Percentiles rank a stretch among this genome's conserved stretches.
Conservation (phyloP, 345 rosid species). For the Sonneratia caseolaris region DNA sequence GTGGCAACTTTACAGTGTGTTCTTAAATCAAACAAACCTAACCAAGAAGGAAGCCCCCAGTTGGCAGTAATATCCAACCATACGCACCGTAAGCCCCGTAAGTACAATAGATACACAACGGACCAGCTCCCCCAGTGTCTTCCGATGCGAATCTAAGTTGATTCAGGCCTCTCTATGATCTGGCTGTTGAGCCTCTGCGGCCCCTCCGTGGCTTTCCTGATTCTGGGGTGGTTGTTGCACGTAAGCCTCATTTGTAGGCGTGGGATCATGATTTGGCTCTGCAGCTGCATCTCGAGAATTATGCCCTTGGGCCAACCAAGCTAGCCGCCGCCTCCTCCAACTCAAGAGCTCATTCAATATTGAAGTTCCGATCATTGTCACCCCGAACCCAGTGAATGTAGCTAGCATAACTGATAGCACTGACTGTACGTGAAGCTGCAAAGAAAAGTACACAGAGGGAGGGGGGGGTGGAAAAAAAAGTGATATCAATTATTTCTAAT, state of each 20-base stretch:
- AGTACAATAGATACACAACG: neutral
- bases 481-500: neutral
- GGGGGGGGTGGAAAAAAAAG: too few species aligned
- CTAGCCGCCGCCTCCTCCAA: constrained; percentile 24
- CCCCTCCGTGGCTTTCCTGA: neutral
- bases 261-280: constrained; percentile 15
- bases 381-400: constrained; percentile 65
- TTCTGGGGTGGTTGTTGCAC: neutral
- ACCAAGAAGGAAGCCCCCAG: neutral
- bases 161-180: neutral
- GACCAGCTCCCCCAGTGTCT: neutral
- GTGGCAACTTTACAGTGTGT: neutral
- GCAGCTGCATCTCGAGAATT: constrained; percentile 13
- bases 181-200: neutral
- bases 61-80: too few species aligned
- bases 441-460: neutral
- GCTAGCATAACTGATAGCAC: constrained; percentile 63
- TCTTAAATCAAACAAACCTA: neutral
- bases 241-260: neutral
- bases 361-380: constrained; percentile 52
- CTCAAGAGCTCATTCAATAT: constrained; percentile 30
- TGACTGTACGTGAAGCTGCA: constrained; percentile 63
- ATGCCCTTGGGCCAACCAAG: constrained; percentile 16
- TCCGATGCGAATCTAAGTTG: neutral
- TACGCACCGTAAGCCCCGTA: too few species aligned